Percentiles rank a stretch among this genome's conserved stretches.
Evolutionary conservation across 2,329 filamentous ascomycete genomes (phyloP).

Genomic region (Penicillium sp.): DNA sequence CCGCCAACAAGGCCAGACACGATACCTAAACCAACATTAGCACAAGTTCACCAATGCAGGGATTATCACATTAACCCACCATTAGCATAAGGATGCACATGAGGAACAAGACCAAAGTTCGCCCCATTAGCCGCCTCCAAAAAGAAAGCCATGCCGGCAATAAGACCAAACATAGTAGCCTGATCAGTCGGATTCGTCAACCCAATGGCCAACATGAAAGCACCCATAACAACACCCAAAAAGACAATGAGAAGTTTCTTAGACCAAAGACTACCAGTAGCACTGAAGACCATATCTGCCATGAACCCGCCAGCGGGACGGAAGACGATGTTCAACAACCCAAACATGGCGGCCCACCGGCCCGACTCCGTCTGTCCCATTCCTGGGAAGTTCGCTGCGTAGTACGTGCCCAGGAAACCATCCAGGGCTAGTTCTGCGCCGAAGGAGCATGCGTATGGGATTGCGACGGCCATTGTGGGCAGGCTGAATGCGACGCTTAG

Average conservation of each 20-base stretch:
- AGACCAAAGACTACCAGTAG: constrained; percentile 56
- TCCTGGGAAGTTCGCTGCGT: constrained; percentile 55
- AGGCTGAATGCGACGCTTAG: constrained; percentile 63
- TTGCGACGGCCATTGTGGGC: constrained; percentile 54
- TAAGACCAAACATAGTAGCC: constrained; percentile 71
- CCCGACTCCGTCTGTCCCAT: constrained; percentile 58
- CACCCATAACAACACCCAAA: constrained; percentile 58
- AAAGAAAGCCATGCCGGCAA: constrained; percentile 78
- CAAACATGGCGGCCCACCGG: constrained; percentile 58
- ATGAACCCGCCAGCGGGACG: constrained; percentile 53
- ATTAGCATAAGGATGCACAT: constrained; percentile 81
- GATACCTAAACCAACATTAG: constrained; percentile 39
- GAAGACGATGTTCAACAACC: constrained; percentile 52
- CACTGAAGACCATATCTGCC: constrained; percentile 57
- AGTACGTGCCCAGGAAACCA: constrained; percentile 61
- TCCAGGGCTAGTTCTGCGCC: constrained; percentile 63
- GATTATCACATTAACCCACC: constrained; percentile 47
- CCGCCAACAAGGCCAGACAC: constrained; percentile 79
- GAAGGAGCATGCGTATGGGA: constrained; percentile 62
- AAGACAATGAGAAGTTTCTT: constrained; percentile 65
- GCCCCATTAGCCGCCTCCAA: constrained; percentile 82
- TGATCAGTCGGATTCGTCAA: constrained; percentile 62
- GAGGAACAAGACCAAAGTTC: constrained; percentile 83
- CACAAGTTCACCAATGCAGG: not conserved
- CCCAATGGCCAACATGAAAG: constrained; percentile 64